phyloP scores from a whole-genome alignment of 2,329 filamentous ascomycete species.

The Ilyonectria destructans region DNA sequence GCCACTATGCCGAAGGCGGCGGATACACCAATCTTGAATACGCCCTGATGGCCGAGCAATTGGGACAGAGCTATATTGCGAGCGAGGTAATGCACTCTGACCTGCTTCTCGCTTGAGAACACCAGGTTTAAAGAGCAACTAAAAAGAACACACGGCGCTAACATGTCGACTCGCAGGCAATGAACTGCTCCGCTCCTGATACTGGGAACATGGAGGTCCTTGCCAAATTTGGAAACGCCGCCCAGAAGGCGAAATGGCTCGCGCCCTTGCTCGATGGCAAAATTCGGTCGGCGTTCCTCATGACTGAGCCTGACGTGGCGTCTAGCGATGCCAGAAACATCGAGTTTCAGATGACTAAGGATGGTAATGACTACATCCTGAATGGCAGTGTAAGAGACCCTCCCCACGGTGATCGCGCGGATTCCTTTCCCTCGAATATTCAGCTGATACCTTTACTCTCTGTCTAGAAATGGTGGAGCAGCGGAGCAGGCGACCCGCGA shows the following conservation, averaged over 20 bases:
- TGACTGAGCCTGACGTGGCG: conserved; percentile 21
- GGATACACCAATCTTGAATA: conserved; percentile 19
- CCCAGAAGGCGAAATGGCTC: conserved; percentile 2
- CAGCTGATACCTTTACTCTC: not conserved
- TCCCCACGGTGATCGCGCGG: not conserved
- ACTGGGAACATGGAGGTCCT: conserved; percentile 8
- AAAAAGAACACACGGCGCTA: not conserved
- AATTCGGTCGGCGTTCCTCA: conserved; percentile 24
- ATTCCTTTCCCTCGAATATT: not conserved
- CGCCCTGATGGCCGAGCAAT: conserved; percentile 17
- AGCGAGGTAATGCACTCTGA: not conserved
- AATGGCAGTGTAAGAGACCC: conserved; percentile 72
- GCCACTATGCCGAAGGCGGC: conserved; percentile 5
- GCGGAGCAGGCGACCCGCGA: conserved; percentile 91
- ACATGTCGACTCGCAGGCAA: not conserved
- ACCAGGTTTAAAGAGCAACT: not conserved
- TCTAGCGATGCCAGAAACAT: conserved; percentile 26
- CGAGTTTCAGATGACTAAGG: conserved; percentile 4
- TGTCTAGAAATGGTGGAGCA: conserved; percentile 99
- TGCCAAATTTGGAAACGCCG: not conserved
- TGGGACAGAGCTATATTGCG: conserved; percentile 11
- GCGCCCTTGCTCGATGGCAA: not conserved
- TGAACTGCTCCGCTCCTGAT: conserved; percentile 5
- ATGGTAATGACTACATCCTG: conserved; percentile 71
- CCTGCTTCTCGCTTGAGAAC: not conserved